Base-by-base conservation (phyloP, 345 rosid species). In the Rhodamnia rubescens region DNA sequence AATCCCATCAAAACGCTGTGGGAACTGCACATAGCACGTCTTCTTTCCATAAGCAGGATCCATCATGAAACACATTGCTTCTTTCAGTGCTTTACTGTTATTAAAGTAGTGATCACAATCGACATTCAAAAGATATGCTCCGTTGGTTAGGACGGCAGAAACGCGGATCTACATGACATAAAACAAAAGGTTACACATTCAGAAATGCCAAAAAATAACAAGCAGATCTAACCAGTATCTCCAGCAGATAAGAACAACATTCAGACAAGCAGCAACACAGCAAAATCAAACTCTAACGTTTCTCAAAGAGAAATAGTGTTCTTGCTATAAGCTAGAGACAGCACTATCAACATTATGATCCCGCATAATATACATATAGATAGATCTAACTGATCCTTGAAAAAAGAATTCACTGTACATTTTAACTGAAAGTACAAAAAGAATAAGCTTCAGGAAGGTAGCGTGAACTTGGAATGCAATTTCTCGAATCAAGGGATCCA, bases 101-200 rank as follows among this genome's bases (percentile, higher is more conserved):
- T 97, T 97, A 91, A 97, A 97, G 98, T 97, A 97, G 93, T 97
- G 99, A 94, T 97, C 99, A 94, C 99, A 97, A 89, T 97, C 99
- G 1, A 97, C 99, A 55, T 97, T 97, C 95, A 97, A 89, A 87
- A 97, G 94, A 92, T 92, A 97, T 55, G 99, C 99, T 87, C 99
- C 99, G 88, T 97, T 97, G 88, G 99, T 97, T 85, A 97, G 92
- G 85, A 97, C 99, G 86, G 99, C 99, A 74, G 99, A 97, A 89
- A 97, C 99, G 86, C 99, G 95, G 88, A 97, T 97, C 99, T 97
- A 92, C 86, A 86, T 20, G 84, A 80, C 88, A 90, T 58, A 85
- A 85, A 83, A 89, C 26, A 85, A 22, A 54, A 74, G 29, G 18
- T 47, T 50, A 82, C 2, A 52, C 32, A 52, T 55, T 15, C 81